Evolutionary conservation across 768 basidiomycete species (phyloP), one percentile per base, ranked within the genome.

Genomic region (Tricholomella constricta): DNA sequence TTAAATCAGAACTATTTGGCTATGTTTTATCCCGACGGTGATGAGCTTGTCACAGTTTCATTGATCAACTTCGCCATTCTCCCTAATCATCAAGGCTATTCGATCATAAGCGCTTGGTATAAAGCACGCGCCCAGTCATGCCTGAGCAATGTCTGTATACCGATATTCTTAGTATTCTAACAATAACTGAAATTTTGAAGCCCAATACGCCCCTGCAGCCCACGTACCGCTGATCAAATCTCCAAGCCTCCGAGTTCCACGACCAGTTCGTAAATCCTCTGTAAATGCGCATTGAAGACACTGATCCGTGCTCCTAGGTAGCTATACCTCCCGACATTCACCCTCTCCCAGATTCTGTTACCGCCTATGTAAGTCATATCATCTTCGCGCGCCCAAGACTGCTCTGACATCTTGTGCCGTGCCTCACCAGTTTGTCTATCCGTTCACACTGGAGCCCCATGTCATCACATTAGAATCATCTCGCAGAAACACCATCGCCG

Each of bases 391-490:
- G 27, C 40, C 38, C 20, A 20, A 54, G 34, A n/a, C 41, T 38
- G 20, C 22, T 45, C 27, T 47, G 25, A 57, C 42, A 9, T 26
- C 46, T 45, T 10, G n/a, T 48, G 38, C 14, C 23, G 31, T 37
- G n/a, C 26, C 32, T 17, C 17, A 19, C 5, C 66, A 98, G 95
- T 97, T 98, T 62, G 96, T 91, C 37, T 98, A 98, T 64, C 95
- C 96, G 2, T 98, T 93, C 76, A 89, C 94, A 3, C 81, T 98
- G 46, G 96, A 98, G 64, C 82, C 86, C 0, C 94, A 96, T 65
- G 77, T 93, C 58, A 69, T 95, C 47, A 81, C 84, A 1, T 71
- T 91, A 35, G 90, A 90, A 64, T 83, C 88, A 0, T 79, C 90
- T 0, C 85, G 91, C 1, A 78, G 86, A 42, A 71, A 77, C 3